Conservation (phyloP, 2,329 filamentous ascomycete genomes). For the Epichloe coenophiala region DNA sequence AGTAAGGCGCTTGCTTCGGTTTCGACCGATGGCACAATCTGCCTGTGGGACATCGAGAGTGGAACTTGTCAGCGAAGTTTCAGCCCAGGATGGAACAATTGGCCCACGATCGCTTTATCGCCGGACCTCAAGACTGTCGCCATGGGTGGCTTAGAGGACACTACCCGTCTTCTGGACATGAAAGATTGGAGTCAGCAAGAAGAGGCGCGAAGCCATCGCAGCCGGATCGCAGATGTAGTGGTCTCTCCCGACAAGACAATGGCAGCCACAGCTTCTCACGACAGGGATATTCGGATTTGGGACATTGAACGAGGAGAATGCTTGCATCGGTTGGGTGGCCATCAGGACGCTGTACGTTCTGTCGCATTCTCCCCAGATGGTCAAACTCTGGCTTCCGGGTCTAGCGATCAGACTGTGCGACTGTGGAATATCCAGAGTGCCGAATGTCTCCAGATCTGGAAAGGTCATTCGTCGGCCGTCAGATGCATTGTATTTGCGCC, state of each 20-base stretch:
- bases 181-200: constrained; percentile 5
- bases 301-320: constrained; percentile 6
- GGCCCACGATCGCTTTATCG: constrained; percentile 7
- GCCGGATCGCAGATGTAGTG: constrained; percentile 6
- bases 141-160: constrained; percentile 7
- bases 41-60: constrained; percentile 6
- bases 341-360: constrained; percentile 3
- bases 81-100: constrained; percentile 8
- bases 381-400: constrained; percentile 4
- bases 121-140: constrained; percentile 6
- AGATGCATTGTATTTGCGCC: constrained; percentile 9
- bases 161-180: constrained; percentile 5
- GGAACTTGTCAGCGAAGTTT: constrained; percentile 5
- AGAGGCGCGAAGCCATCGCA: constrained; percentile 5
- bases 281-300: constrained; percentile 6
- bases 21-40: constrained; percentile 6
- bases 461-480: constrained; percentile 7
- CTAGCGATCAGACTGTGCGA: constrained; percentile 5
- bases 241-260: constrained; percentile 5
- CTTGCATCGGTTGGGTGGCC: constrained; percentile 2
- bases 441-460: constrained; percentile 8
- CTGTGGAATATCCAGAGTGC: constrained; percentile 4
- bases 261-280: constrained; percentile 6
- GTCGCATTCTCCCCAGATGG: constrained; percentile 5
- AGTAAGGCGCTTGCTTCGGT: constrained; percentile 6